Conservation (phyloP, 768 basidiomycete species). For the Kwoniella mangroviensis region DNA sequence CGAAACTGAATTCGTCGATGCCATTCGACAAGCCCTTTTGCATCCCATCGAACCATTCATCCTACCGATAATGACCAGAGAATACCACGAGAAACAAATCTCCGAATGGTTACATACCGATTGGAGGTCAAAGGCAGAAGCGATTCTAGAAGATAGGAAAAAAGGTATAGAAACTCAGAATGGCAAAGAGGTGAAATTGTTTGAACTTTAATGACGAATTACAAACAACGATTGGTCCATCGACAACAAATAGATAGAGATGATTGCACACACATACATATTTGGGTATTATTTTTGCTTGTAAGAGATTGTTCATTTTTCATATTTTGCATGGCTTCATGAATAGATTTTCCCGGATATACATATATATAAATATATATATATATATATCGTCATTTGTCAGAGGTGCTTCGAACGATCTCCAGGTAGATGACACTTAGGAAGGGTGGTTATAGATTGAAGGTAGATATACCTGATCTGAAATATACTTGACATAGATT, state of each 20-base stretch:
- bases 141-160: constrained; percentile 23
- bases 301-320: neutral
- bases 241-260: too few relatives aligned
- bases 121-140: constrained; percentile 23
- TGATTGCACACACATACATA: too few relatives aligned
- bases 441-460: too few relatives aligned
- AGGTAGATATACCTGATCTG: too few relatives aligned
- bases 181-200: constrained; percentile 16
- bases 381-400: too few relatives aligned
- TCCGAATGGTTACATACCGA: constrained; percentile 20
- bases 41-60: constrained; percentile 31
- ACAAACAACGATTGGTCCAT: neutral
- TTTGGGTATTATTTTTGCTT: neutral
- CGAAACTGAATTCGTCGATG: constrained; percentile 26
- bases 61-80: constrained; percentile 18
- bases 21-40: constrained; percentile 25
- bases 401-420: too few relatives aligned
- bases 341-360: too few relatives aligned
- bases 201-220: constrained; percentile 1
- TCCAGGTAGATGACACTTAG: too few relatives aligned
- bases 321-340: neutral
- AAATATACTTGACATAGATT: too few relatives aligned
- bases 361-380: too few relatives aligned
- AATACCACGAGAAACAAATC: constrained; percentile 20
- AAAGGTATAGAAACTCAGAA: constrained; percentile 26